phyloP scores from a whole-genome alignment of 192 early-diverging fungal genomes.

The Backusella tarrabulga region DNA sequence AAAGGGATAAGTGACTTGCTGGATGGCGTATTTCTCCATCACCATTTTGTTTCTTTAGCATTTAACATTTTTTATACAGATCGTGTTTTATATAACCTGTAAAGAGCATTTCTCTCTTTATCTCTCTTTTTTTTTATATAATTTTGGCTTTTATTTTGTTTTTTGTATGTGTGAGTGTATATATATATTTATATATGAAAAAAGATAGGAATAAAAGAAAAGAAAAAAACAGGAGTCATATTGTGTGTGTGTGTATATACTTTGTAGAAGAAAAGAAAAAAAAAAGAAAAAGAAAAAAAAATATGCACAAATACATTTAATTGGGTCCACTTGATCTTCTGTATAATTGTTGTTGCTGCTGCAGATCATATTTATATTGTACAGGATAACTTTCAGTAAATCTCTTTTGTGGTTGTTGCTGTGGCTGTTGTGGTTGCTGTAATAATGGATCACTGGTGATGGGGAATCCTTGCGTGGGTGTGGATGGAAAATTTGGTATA shows the following conservation, averaged over 20 bases:
- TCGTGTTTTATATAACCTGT: not conserved
- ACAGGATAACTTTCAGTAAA: not conserved
- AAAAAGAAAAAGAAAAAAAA: not conserved
- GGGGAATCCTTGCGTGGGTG: not conserved
- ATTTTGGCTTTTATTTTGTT: not conserved
- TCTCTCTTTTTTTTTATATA: not conserved
- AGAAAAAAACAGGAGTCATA: not conserved
- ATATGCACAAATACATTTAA: not conserved
- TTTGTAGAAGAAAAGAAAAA: not conserved
- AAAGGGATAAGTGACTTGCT: not conserved
- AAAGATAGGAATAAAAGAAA: not conserved
- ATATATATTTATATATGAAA: not conserved
- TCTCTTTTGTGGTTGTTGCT: not conserved
- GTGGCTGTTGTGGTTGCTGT: not conserved
- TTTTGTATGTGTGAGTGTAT: not conserved
- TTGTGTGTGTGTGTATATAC: not conserved
- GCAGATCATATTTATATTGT: not conserved
- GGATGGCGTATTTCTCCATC: not conserved
- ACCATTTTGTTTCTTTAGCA: not conserved
- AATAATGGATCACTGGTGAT: slow-evolving; percentile 1
- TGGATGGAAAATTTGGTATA: not conserved
- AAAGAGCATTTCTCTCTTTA: not conserved
- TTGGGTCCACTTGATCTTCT: slow-evolving; percentile 10
- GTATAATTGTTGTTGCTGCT: not conserved
- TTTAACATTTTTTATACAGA: not conserved